These are phyloP conservation scores for Zygotorulaspora danielsina DNA, from an alignment of 805 yeast species.

Conservation along the genomic window DNA sequence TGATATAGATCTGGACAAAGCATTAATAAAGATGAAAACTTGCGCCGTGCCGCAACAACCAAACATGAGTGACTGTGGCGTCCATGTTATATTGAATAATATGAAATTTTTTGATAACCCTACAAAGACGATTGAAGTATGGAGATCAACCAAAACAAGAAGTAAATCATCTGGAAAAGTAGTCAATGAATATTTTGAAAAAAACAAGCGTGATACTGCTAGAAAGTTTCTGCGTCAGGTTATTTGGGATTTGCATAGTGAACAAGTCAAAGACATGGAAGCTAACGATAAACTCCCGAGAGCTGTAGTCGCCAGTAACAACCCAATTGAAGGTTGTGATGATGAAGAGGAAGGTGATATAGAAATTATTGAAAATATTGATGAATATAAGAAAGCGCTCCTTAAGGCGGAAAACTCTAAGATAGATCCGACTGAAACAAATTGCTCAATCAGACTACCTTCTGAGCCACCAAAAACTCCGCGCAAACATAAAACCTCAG, in stretches of 20 bases:
- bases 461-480: not conserved
- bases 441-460: not conserved
- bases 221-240: conserved; percentile 27
- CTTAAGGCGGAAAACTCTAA: not conserved
- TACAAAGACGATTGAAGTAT: conserved; percentile 43
- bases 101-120: conserved; percentile 53
- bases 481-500: not conserved
- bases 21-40: conserved; percentile 44
- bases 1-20: conserved; percentile 42
- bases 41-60: conserved; percentile 76
- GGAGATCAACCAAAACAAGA: conserved; percentile 38
- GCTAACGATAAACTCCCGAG: conserved; percentile 7
- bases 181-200: conserved; percentile 30
- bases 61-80: conserved; percentile 91
- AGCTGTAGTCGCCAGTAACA: not conserved
- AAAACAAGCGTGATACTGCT: conserved; percentile 23
- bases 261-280: conserved; percentile 17
- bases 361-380: conserved; percentile 30
- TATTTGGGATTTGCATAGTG: conserved; percentile 21
- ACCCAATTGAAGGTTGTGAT: conserved; percentile 4
- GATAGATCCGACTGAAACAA: not conserved
- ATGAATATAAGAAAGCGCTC: conserved; percentile 1
- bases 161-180: conserved; percentile 16
- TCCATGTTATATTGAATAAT: conserved; percentile 77
- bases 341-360: conserved; percentile 29